Evolutionary conservation across 257 asterid genomes (phyloP), one percentile per base, ranked within the genome.

Genomic region (Cinchona pubescens): DNA sequence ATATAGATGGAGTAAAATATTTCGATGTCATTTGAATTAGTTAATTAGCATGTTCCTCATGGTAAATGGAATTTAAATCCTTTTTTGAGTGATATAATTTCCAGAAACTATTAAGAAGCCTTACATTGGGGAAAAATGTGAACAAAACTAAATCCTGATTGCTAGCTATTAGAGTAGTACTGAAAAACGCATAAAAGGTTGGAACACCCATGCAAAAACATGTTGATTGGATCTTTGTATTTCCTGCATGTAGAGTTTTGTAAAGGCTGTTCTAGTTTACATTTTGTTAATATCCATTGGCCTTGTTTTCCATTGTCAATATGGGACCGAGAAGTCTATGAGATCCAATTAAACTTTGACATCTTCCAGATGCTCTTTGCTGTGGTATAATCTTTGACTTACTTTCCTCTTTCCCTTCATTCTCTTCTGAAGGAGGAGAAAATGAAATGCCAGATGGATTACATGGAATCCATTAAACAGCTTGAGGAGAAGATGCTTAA

Each of bases 371-470:
- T 51, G 37, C 64, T 40, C 45, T 70, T 21, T 35, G 46, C 46
- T 60, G 77, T 72, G 69, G 79, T 45, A 56, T 67, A 27, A 63
- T 4, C 35, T 56, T 38, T 59, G 46, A 72, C 68, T 62, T 43
- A 49, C 25, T 60, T 53, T 67, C 65, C 32, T 77, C 56, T 71
- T 3, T 34, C 37, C 21, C 34, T 40, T 29, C 25, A 64, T 35
- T 67, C 78, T 72, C 73, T 70, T 56, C 60, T 73, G 81, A 78
- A 96, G 99, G 97, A 90, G 88, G 99, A 91, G 86, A 96, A 91
- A 83, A 89, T 89, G 62, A 93, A 91, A 86, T 96, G 98, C 71
- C 99, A 93, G 87, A 85, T 96, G 98, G 98, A 96, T 79, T 96
- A 93, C 84, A 89, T 93, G 97, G 90, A 93, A 81, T 93, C 99